Base-by-base conservation (phyloP, 2,329 filamentous ascomycete species). In the Aaosphaeria arxii region DNA sequence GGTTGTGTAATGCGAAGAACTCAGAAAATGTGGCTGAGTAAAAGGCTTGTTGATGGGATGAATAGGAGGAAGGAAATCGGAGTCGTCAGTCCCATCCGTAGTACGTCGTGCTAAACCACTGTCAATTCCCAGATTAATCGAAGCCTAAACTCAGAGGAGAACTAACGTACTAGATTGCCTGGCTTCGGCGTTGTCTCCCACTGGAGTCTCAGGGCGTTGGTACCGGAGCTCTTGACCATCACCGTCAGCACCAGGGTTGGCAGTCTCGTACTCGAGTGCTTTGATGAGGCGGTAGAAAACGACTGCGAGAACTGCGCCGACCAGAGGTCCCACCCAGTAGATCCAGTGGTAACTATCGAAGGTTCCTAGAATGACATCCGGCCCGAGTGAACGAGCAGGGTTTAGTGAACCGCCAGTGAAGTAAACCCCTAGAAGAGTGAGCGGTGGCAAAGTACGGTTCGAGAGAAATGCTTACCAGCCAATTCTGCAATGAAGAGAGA, bases 201-300 rank as follows among this genome's bases (percentile, higher is more conserved):
- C 17, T 24, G 17, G 17, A 24, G 17, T 24, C 17, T 24, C 17
- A 24, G 17, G 17, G 17, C 17, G 17, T 24, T 9, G 32, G 36
- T 46, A 49, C 6, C 50, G 46, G n/a, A 56, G 53, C 17, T 73
- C 70, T 29, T 66, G 68, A 30, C 74, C 74, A 59, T 76, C 72
- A 53, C 72, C 70, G 51, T 78, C 76, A 47, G 73, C 71, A 39
- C 70, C 72, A 2, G 75, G 75, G 51, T 77, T 77, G 41, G 75
- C 74, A 11, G 75, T 77, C 60, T 78, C 75, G 55, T 77, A 78
- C 56, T 78, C 74, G 30, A 78, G 66, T 17, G 66, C 46, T 56
- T 77, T 78, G 62, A 79, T 69, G 49, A 78, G 60, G 30, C 71
- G 70, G 59, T 78, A 78, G 57, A 78, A 76, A n/a, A 68, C 54